Percentiles rank a stretch among this genome's conserved stretches.
phyloP scores from a whole-genome alignment of 768 basidiomycete genomes.

The Xerocomellus intermedius region DNA sequence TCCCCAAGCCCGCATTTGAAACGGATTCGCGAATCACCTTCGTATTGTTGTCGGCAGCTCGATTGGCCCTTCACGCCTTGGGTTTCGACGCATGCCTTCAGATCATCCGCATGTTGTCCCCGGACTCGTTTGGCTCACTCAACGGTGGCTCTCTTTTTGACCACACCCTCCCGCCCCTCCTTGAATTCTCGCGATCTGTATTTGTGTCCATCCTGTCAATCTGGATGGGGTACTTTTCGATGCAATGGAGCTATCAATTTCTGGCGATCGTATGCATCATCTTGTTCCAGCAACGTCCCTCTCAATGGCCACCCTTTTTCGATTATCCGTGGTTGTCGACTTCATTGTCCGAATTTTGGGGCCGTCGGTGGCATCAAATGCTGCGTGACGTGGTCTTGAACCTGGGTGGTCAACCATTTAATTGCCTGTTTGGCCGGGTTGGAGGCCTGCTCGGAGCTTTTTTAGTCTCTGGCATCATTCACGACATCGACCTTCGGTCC shows the following conservation, averaged over 20 bases:
- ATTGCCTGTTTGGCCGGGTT: conserved; percentile 43
- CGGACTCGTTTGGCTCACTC: conserved; percentile 35
- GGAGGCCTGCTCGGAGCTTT: conserved; percentile 59
- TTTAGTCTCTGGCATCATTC: conserved; percentile 54
- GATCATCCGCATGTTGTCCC: conserved; percentile 30
- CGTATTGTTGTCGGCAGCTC: conserved; percentile 7
- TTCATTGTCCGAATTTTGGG: conserved; percentile 64
- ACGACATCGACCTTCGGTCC: conserved; percentile 45
- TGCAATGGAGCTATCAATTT: conserved; percentile 43
- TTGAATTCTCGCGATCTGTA: conserved; percentile 38
- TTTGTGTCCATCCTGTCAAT: conserved; percentile 44
- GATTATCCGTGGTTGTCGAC: conserved; percentile 52
- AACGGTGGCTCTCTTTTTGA: conserved; percentile 39
- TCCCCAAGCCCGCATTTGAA: conserved; percentile 15
- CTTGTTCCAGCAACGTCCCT: conserved; percentile 45
- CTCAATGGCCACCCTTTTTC: conserved; percentile 64
- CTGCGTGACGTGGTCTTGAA: conserved; percentile 55
- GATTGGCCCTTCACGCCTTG: conserved; percentile 4
- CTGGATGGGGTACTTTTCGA: conserved; percentile 43
- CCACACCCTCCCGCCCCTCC: conserved; percentile 32
- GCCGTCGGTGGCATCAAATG: conserved; percentile 62
- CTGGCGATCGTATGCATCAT: conserved; percentile 42
- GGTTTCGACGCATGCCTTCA: conserved; percentile 16
- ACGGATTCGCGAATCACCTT: conserved; percentile 18
- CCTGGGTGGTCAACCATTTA: conserved; percentile 46